Evolutionary conservation across 1,284 basidiomycete genomes (phyloP).

Genomic region (Prillingera fragicola): DNA sequence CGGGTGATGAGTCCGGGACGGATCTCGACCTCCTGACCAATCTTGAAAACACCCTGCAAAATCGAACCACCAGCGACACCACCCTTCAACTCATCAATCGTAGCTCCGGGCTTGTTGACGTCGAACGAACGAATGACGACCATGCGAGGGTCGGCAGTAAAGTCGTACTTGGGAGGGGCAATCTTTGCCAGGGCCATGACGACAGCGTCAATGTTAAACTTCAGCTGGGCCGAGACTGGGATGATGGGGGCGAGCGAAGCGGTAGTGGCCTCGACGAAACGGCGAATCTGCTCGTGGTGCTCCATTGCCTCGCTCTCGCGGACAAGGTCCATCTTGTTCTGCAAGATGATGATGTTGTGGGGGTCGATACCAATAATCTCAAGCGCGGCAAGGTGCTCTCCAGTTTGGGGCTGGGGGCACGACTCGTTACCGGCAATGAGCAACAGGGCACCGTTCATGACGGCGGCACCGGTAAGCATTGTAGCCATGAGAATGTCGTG

Average conservation of each 20-base stretch:
- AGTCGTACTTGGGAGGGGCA: slow-evolving; percentile 89
- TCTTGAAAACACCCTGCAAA: slow-evolving; percentile 79
- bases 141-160: slow-evolving; percentile 80
- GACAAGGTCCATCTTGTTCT: slow-evolving; percentile 96
- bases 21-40: slow-evolving; percentile 92
- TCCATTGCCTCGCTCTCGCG: slow-evolving; percentile 85
- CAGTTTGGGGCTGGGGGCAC: slow-evolving; percentile 97
- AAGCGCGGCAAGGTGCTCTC: slow-evolving; percentile 95
- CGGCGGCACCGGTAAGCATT: slow-evolving; percentile 98
- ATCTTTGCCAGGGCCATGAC: slow-evolving; percentile 98
- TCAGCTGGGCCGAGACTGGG: slow-evolving; percentile 95
- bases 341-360: slow-evolving; percentile 94
- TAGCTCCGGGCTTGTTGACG: slow-evolving; percentile 97
- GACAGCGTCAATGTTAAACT: slow-evolving; percentile 99
- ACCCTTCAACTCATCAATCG: slow-evolving; percentile 94
- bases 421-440: slow-evolving; percentile 96
- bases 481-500: slow-evolving; percentile 97
- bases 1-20: slow-evolving; percentile 96
- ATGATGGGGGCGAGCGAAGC: slow-evolving; percentile 96
- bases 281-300: slow-evolving; percentile 85
- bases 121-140: slow-evolving; percentile 99
- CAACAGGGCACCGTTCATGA: slow-evolving; percentile 96
- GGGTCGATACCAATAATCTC: slow-evolving; percentile 91
- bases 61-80: slow-evolving; percentile 98
- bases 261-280: slow-evolving; percentile 93